Base-by-base conservation (phyloP, 495 filamentous ascomycete genomes). In the Trichoderma orchidacearum region DNA sequence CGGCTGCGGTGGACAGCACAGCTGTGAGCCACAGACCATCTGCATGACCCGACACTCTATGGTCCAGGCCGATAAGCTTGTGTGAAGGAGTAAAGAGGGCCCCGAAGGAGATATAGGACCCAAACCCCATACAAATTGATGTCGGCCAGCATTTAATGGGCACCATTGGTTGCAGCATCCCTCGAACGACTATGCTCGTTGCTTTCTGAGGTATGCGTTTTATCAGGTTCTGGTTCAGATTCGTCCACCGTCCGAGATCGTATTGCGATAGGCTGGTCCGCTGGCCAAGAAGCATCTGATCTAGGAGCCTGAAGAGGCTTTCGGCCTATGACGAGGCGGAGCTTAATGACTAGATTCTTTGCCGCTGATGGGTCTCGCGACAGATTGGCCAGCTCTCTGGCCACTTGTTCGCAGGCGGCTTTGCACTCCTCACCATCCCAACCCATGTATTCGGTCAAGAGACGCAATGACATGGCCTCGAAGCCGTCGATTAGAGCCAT, bases 401-500 rank as follows among this genome's bases (percentile, higher is more conserved):
- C 71, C 2, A 81, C 75, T 62, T 72, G 68, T 17, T 75, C 72
- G 67, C 81, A 85, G 17, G 81, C 70, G 15, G 75, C 67, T 29
- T 72, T 73, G 53, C 83, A 80, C 29, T 77, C 72, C 0, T 77
- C 72, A 9, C 72, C 60, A 13, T 74, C 72, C 81, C 81, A 87
- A 4, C 74, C 74, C 50, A 79, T 72, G 23, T 75, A 68, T 51
- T 70, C 73, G 1, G 85, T 89, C 28, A 91, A 62, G 21, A 76
- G 71, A 18, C 87, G 74, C 58, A 90, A 58, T 31, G 74, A 74
- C 17, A 69, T 61, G 1, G 85, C 75, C 64, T 90, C 87, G 45
- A 89, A 62, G 1, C 81, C 81, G 61, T 85, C 83, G 31, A 90
- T 66, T 53, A 80, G 63, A 0, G 76, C 68, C 27, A 89, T 77